phyloP scores from a whole-genome alignment of 768 basidiomycete genomes.

The Collybiopsis confluens region DNA sequence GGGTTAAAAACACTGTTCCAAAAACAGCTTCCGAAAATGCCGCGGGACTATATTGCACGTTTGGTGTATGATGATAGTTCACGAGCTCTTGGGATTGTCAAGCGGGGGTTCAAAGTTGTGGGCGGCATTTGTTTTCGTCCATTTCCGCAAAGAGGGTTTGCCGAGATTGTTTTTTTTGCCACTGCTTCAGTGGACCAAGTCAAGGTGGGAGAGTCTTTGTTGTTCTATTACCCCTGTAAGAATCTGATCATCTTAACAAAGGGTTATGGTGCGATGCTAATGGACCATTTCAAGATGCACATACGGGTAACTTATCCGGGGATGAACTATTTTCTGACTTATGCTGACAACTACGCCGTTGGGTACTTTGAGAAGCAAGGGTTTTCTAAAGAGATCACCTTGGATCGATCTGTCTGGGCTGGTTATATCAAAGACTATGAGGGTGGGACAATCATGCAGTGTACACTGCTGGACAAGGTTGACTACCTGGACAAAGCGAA shows the following conservation, averaged over 20 bases:
- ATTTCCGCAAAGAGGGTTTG: slow-evolving; percentile 91
- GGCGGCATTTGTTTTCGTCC: slow-evolving; percentile 97
- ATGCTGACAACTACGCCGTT: slow-evolving; percentile 98
- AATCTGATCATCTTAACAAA: slow-evolving; percentile 23
- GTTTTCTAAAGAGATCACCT: slow-evolving; percentile 93
- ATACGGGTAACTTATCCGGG: slow-evolving; percentile 77
- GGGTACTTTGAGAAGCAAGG: slow-evolving; percentile 99
- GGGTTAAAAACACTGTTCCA: slow-evolving; percentile 97
- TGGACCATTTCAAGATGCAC: slow-evolving; percentile 97
- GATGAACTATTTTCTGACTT: slow-evolving; percentile 95
- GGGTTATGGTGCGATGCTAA: slow-evolving; percentile 97
- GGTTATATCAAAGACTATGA: slow-evolving; percentile 99
- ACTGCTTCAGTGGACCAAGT: slow-evolving; percentile 96
- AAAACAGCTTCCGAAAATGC: slow-evolving; percentile 98
- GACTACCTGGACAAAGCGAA: slow-evolving; percentile 81
- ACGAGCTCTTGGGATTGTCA: slow-evolving; percentile 90
- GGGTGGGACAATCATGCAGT: slow-evolving; percentile 98
- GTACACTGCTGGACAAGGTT: slow-evolving; percentile 89
- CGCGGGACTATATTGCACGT: slow-evolving; percentile 94
- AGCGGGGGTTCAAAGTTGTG: slow-evolving; percentile 91
- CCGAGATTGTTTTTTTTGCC: slow-evolving; percentile 98
- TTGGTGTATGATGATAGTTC: slow-evolving; percentile 92
- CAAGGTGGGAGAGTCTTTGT: slow-evolving; percentile 54
- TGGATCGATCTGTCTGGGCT: slow-evolving; percentile 91
- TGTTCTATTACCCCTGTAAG: not conserved